Conservation (phyloP, 139 green algal genomes). For the Gonium pectorale region DNA sequence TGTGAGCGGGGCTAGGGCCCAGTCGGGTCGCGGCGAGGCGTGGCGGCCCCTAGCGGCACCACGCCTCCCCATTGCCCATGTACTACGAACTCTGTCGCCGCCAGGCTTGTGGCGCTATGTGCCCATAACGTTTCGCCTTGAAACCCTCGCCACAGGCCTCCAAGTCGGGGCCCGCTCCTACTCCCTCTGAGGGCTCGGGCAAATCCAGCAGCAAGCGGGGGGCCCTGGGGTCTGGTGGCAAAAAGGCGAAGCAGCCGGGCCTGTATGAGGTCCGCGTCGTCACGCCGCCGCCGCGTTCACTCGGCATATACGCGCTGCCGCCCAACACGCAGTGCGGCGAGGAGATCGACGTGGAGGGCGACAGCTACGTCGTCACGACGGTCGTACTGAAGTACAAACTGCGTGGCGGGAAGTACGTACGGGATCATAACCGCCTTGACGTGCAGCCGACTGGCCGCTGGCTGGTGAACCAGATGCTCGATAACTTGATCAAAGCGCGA, state of each 20-base stretch:
- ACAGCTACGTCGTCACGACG: slow-evolving; percentile 61
- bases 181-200: background rate
- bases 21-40: no score
- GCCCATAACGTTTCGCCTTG: no score
- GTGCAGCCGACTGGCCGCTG: slow-evolving; percentile 51
- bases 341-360: slow-evolving; percentile 65
- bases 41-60: no score
- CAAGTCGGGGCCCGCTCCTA: background rate
- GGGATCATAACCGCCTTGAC: slow-evolving; percentile 48
- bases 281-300: slow-evolving; percentile 53
- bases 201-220: background rate
- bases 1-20: no score
- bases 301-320: slow-evolving; percentile 68
- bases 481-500: slow-evolving; percentile 37
- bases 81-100: no score
- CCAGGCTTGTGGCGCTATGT: no score
- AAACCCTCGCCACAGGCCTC: background rate
- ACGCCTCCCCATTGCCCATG: no score
- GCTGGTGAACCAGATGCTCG: slow-evolving; percentile 48
- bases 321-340: slow-evolving; percentile 69
- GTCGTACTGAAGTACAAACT: slow-evolving; percentile 61
- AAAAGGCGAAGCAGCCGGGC: slow-evolving; percentile 35
- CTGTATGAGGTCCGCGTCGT: slow-evolving; percentile 59
- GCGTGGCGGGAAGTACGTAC: slow-evolving; percentile 49
- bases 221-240: background rate